A percentile compares a stretch with the other conserved stretches of the same genome.
phyloP scores from a whole-genome alignment of 495 filamentous ascomycete genomes.

The Penicillium cinerascens region DNA sequence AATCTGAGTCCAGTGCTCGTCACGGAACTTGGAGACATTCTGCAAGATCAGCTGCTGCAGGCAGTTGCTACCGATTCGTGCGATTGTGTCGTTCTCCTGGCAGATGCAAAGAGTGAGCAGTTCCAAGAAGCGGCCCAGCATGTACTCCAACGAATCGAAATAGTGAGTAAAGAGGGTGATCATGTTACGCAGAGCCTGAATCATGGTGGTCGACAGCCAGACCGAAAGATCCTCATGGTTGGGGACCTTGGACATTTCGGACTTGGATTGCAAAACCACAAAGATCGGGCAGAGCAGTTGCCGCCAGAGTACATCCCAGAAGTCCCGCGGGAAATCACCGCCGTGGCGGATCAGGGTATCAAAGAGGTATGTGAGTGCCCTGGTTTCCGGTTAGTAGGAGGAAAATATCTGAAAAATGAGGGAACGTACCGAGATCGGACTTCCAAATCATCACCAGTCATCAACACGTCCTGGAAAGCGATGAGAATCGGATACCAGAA shows the following conservation, averaged over 20 bases:
- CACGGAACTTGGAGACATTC: conserved; percentile 85
- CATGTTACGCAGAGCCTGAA: conserved; percentile 96
- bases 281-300: conserved; percentile 97
- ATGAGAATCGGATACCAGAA: conserved; percentile 99
- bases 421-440: conserved; percentile 63
- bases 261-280: conserved; percentile 92
- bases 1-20: conserved; percentile 87
- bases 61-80: conserved; percentile 95
- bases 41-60: conserved; percentile 93
- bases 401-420: not conserved
- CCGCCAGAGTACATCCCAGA: conserved; percentile 98
- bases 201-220: conserved; percentile 99
- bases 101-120: conserved; percentile 93
- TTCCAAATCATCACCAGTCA: conserved; percentile 99
- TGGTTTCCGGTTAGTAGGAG: conserved; percentile 25
- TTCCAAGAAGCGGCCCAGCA: conserved; percentile 93
- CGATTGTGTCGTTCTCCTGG: conserved; percentile 98
- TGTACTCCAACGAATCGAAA: conserved; percentile 91
- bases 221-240: conserved; percentile 96
- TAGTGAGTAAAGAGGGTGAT: conserved; percentile 98
- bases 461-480: conserved; percentile 96
- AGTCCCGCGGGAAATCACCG: conserved; percentile 85
- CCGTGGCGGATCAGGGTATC: conserved; percentile 87
- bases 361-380: conserved; percentile 92
- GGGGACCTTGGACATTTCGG: conserved; percentile 88